Percentiles rank a stretch among this genome's conserved stretches.
Conservation (phyloP, 257 asterid genomes). For the Scutellaria baicalensis region DNA sequence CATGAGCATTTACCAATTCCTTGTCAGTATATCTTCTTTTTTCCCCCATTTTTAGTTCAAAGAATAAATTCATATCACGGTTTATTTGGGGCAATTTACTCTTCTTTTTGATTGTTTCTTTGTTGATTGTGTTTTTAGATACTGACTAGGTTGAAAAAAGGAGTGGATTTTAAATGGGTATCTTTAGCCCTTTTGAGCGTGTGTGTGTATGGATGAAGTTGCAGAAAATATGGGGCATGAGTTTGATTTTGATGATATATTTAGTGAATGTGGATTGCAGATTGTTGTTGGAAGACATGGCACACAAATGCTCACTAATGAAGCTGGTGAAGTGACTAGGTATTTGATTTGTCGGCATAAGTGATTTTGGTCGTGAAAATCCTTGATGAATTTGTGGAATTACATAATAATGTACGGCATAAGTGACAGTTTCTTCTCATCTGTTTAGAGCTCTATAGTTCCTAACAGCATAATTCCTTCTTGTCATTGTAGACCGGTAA, state of each 20-base stretch:
- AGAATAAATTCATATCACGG: neutral
- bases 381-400: no score
- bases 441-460: neutral
- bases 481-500: slow-evolving; percentile 49
- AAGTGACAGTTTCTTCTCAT: neutral
- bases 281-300: slow-evolving; percentile 83
- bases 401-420: neutral
- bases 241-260: neutral
- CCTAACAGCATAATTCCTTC: slow-evolving; percentile 5
- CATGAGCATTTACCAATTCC: slow-evolving; percentile 87
- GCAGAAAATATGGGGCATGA: neutral
- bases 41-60: neutral
- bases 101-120: neutral
- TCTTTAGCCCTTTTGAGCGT: neutral
- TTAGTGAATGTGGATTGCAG: slow-evolving; percentile 29
- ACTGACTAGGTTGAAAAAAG: neutral
- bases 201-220: neutral
- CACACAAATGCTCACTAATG: slow-evolving; percentile 80
- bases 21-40: slow-evolving; percentile 22
- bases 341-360: neutral
- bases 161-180: neutral
- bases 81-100: neutral
- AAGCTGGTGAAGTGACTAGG: slow-evolving; percentile 96
- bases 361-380: no score
- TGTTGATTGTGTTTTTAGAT: neutral